Evolutionary conservation across 768 basidiomycete species (phyloP).

Genomic region (Lentinula detonsa): DNA sequence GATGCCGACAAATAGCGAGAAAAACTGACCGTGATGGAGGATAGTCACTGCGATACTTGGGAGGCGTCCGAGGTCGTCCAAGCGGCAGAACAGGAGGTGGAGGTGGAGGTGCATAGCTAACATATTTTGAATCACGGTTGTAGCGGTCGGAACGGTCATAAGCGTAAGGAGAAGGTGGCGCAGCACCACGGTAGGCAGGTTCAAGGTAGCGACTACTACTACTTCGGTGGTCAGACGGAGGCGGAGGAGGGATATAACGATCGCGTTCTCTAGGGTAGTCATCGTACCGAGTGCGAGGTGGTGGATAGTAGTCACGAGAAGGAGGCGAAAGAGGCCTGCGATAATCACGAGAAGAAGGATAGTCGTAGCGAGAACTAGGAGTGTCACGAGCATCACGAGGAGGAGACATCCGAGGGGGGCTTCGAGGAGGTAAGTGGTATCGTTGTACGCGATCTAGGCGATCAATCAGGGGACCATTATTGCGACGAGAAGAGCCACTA

Average conservation of each 20-base stretch:
- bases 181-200: slow-evolving; percentile 44
- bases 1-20: neutral
- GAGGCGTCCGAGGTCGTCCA: slow-evolving; percentile 51
- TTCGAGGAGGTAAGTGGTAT: slow-evolving; percentile 21
- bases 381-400: slow-evolving; percentile 35
- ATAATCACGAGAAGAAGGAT: slow-evolving; percentile 59
- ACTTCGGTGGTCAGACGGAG: slow-evolving; percentile 38
- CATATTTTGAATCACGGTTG: slow-evolving; percentile 48
- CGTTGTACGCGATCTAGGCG: slow-evolving; percentile 49
- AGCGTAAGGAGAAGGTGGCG: slow-evolving; percentile 39
- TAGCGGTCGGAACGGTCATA: slow-evolving; percentile 58
- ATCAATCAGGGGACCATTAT: slow-evolving; percentile 52
- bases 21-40: slow-evolving; percentile 46
- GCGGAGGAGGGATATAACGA: slow-evolving; percentile 41
- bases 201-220: slow-evolving; percentile 51
- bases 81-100: slow-evolving; percentile 27
- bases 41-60: slow-evolving; percentile 58
- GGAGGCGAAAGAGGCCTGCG: slow-evolving; percentile 45
- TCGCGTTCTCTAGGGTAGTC: slow-evolving; percentile 58
- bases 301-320: slow-evolving; percentile 58
- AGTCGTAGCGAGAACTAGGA: slow-evolving; percentile 43
- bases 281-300: slow-evolving; percentile 57
- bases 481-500: slow-evolving; percentile 34
- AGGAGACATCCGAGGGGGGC: neutral
- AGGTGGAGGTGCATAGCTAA: slow-evolving; percentile 23